A percentile compares a stretch with the other conserved stretches of the same genome.
These are phyloP conservation scores for Carex sylvatica DNA, from an alignment of 202 grass and related monocot genomes.

Conservation along the genomic window DNA sequence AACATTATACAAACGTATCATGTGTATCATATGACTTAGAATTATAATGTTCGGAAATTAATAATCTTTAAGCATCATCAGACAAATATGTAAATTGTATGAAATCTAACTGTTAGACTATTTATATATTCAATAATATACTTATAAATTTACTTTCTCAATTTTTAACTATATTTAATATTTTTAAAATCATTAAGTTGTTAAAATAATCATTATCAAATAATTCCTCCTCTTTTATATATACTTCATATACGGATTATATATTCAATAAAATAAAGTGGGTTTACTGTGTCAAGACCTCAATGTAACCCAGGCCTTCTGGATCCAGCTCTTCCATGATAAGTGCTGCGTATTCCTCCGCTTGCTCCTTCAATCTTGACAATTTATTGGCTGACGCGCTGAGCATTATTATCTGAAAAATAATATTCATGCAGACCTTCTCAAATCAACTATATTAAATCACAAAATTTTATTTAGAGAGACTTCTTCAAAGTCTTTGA, in stretches of 20 bases:
- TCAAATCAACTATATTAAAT: neutral
- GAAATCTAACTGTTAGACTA: too few species aligned
- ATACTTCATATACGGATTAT: neutral
- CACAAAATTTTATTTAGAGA: conserved; percentile 4
- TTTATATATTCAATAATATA: too few species aligned
- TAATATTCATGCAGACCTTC: conserved; percentile 14
- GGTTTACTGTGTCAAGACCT: conserved; percentile 44
- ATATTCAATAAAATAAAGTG: conserved; percentile 9
- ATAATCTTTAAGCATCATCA: too few species aligned
- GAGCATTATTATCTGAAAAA: conserved; percentile 87
- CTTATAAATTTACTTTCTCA: too few species aligned
- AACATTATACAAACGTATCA: too few species aligned
- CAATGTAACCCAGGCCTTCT: conserved; percentile 89
- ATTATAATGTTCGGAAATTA: too few species aligned
- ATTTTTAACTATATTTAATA: too few species aligned
- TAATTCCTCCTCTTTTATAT: too few species aligned
- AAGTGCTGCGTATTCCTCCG: conserved; percentile 89
- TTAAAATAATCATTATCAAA: too few species aligned
- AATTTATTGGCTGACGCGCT: conserved; percentile 94
- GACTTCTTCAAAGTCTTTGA: conserved; percentile 19
- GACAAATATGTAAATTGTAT: too few species aligned
- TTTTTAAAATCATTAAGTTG: too few species aligned
- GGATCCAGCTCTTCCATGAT: conserved; percentile 99
- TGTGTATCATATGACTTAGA: too few species aligned
- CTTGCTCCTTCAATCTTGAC: conserved; percentile 88